A percentile compares a stretch with the other conserved stretches of the same genome.
Conservation (phyloP, 305 asterid species). For the Fraxinus sp. region DNA sequence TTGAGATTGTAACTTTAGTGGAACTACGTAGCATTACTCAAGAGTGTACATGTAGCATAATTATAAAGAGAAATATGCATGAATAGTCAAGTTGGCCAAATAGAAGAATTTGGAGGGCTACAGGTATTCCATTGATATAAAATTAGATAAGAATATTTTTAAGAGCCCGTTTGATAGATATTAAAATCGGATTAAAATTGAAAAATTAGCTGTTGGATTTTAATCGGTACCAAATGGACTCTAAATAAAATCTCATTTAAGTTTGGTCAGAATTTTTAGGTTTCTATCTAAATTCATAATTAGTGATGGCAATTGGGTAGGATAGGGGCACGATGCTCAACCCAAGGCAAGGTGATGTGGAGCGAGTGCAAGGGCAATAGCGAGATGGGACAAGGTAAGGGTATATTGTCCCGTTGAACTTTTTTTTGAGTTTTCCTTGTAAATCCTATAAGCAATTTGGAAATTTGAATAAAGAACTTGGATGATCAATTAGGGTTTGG, state of each 20-base stretch:
- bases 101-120: not conserved
- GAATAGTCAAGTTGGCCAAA: not conserved
- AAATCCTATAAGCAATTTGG: not conserved
- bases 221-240: no score
- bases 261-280: no score
- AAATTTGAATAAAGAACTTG: not conserved
- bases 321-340: not conserved
- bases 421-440: no score
- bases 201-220: no score
- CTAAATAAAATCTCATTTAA: not conserved
- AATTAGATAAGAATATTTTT: no score
- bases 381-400: no score
- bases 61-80: not conserved
- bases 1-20: not conserved
- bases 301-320: not conserved
- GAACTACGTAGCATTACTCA: no score
- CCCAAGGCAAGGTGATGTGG: not conserved
- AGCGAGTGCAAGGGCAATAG: no score
- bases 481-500: not conserved
- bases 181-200: no score
- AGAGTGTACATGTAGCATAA: not conserved
- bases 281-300: no score
- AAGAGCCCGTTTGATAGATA: no score
- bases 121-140: not conserved
- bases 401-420: not conserved